Evolutionary conservation across 148 eudicot genomes (phyloP).

Genomic region (Vaccinium myrtillus): DNA sequence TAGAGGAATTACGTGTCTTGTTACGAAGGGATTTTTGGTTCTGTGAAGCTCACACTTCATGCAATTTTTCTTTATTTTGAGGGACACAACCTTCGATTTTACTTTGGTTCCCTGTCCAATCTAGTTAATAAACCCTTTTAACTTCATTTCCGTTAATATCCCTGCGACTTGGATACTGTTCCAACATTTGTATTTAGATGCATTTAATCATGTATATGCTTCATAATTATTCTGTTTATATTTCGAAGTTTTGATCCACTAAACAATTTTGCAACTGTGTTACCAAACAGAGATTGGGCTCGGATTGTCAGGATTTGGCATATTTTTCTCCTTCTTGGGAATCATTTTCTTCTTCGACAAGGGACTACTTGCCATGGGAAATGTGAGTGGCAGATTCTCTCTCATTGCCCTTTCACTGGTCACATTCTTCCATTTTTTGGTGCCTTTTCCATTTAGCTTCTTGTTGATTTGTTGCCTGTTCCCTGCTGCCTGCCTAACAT

Average conservation of each 20-base stretch:
- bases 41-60: neutral
- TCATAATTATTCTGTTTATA: neutral
- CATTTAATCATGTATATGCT: neutral
- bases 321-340: conserved; percentile 86
- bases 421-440: neutral
- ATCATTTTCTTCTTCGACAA: conserved; percentile 83
- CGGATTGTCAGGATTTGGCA: conserved; percentile 88
- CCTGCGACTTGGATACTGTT: neutral
- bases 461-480: conserved; percentile 10
- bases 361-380: conserved; percentile 96
- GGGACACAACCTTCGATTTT: conserved; percentile 7
- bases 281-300: conserved; percentile 80
- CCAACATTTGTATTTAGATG: neutral
- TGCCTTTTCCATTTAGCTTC: conserved; percentile 1
- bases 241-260: conserved; percentile 7
- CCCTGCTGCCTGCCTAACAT: conserved; percentile 3
- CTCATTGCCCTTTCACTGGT: neutral
- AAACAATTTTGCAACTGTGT: conserved; percentile 11
- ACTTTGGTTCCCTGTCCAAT: neutral
- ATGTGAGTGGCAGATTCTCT: conserved; percentile 44
- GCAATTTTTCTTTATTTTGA: neutral
- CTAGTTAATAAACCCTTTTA: conserved; percentile 13
- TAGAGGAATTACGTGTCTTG: neutral
- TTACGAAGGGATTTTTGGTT: conserved; percentile 4
- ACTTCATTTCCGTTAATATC: neutral